Percentiles rank a stretch among this genome's conserved stretches.
These are phyloP conservation scores for Calonectria crousiana DNA, from an alignment of 2,329 filamentous ascomycete species.

Conservation along the genomic window DNA sequence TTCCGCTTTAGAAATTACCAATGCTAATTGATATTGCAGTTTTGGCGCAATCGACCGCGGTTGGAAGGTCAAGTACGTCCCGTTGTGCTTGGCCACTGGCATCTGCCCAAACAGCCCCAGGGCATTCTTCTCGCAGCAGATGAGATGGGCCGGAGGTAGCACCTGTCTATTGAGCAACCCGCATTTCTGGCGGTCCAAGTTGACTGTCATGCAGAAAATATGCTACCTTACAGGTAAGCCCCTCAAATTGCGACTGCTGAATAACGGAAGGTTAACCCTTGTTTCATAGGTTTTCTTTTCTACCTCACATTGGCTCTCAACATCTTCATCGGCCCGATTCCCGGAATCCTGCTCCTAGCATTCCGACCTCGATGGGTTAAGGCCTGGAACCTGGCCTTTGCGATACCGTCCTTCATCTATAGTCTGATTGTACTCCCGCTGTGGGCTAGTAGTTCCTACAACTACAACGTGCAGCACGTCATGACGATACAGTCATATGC, in stretches of 20 bases:
- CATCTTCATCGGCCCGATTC: background rate
- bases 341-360: background rate
- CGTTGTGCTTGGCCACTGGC: background rate
- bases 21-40: background rate
- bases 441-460: background rate
- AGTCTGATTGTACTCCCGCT: background rate
- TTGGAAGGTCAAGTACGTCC: slow-evolving; percentile 4
- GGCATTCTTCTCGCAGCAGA: slow-evolving; percentile 6
- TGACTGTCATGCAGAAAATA: background rate
- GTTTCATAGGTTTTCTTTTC: background rate
- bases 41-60: slow-evolving; percentile 2
- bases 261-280: no score
- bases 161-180: background rate
- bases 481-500: background rate
- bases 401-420: background rate
- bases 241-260: background rate
- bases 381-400: background rate
- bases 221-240: background rate
- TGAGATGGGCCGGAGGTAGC: slow-evolving; percentile 2
- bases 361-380: background rate
- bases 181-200: background rate
- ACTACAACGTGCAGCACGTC: background rate
- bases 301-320: background rate
- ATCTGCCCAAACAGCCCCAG: background rate
- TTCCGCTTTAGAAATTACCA: background rate